These are phyloP conservation scores for Aspergillus olivimuriae DNA, from an alignment of 495 filamentous ascomycete genomes.

Conservation along the genomic window DNA sequence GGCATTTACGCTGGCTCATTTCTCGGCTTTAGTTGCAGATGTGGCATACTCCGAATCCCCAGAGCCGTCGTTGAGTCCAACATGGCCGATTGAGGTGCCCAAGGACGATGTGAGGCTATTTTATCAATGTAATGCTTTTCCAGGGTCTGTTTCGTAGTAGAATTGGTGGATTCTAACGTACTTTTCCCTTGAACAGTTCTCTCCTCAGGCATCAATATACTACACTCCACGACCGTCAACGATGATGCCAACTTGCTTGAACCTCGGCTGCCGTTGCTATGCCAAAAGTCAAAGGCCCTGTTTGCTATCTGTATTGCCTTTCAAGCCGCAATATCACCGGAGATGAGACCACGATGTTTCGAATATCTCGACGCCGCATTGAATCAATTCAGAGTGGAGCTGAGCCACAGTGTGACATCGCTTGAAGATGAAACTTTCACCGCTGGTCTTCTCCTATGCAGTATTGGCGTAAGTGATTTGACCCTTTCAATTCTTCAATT, in stretches of 20 bases:
- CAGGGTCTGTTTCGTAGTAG: too few species aligned
- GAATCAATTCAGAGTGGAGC: constrained; percentile 25
- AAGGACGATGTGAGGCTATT: constrained; percentile 21
- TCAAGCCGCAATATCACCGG: constrained; percentile 18
- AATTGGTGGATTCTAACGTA: too few species aligned
- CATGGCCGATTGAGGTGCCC: too few species aligned
- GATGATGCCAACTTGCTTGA: constrained; percentile 17
- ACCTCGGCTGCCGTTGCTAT: constrained; percentile 19
- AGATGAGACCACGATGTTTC: constrained; percentile 16
- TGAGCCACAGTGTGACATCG: constrained; percentile 15
- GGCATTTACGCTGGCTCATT: too few species aligned
- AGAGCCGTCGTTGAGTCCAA: too few species aligned
- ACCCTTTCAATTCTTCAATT: neutral
- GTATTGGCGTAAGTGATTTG: constrained; percentile 26
- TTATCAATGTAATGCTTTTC: constrained; percentile 22
- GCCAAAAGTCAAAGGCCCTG: constrained; percentile 24
- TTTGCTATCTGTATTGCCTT: constrained; percentile 30
- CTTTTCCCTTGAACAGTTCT: constrained; percentile 14
- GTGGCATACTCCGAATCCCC: too few species aligned
- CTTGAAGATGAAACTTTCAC: constrained; percentile 29
- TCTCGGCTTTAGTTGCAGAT: too few species aligned
- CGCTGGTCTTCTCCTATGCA: constrained; percentile 30
- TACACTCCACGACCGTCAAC: constrained; percentile 27
- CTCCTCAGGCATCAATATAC: constrained; percentile 22
- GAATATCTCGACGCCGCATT: constrained; percentile 29